These are phyloP conservation scores for Fusarium sp. DNA, from an alignment of 2,329 filamentous ascomycete genomes.

Conservation along the genomic window DNA sequence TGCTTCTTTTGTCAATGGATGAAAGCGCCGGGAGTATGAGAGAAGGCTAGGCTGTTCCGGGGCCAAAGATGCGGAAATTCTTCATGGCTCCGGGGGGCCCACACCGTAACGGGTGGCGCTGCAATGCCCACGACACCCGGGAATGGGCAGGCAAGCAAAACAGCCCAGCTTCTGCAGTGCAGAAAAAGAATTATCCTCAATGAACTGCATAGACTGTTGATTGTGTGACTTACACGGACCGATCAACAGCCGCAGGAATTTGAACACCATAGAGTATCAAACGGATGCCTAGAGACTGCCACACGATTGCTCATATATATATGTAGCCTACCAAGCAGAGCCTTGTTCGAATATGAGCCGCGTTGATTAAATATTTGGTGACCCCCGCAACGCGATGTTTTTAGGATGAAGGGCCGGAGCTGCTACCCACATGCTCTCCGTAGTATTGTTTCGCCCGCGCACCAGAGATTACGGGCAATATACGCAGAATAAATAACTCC, in stretches of 20 bases:
- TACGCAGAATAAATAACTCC: neutral
- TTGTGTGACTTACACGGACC: neutral
- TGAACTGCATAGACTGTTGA: neutral
- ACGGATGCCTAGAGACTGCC: neutral
- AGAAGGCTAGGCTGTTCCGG: slow-evolving; percentile 41
- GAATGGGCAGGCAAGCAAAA: slow-evolving; percentile 26
- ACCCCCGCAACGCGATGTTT: slow-evolving; percentile 2
- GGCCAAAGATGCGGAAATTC: slow-evolving; percentile 47
- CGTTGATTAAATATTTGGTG: slow-evolving; percentile 3
- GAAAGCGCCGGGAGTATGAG: slow-evolving; percentile 32
- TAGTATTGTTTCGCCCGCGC: neutral
- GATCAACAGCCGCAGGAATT: neutral
- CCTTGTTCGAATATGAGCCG: neutral
- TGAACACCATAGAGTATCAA: neutral
- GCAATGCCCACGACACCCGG: slow-evolving; percentile 34
- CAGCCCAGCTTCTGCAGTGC: slow-evolving; percentile 19
- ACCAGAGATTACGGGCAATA: neutral
- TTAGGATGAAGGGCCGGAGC: slow-evolving; percentile 6
- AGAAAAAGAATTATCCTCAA: neutral
- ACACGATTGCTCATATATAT: neutral
- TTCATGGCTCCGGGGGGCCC: slow-evolving; percentile 42
- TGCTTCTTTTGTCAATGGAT: slow-evolving; percentile 42
- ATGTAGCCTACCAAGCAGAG: neutral
- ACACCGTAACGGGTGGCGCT: slow-evolving; percentile 40
- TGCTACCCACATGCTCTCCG: slow-evolving; percentile 26